Evolutionary conservation across 331 rosid genomes (phyloP), one percentile per base, ranked within the genome.

Genomic region (Pyracantha coccinea): DNA sequence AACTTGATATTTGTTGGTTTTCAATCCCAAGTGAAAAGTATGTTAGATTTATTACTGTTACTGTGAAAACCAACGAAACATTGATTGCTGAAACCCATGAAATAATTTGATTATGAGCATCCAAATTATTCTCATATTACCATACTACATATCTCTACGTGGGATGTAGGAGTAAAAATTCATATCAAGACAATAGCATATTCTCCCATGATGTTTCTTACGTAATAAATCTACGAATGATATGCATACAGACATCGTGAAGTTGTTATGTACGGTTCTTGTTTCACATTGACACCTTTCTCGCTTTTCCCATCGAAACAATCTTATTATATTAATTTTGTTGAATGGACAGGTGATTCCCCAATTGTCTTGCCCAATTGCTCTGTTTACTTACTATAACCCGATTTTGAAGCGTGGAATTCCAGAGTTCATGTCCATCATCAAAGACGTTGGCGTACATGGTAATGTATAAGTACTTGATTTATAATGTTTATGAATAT

Each of bases 351-450:
- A 91, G 99, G 99, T 94, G 75, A 78, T 87, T 83, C 99, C 99
- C 1, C 87, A 88, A 24, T 65, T 94, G 73, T 88, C 97, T 68
- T 88, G 91, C 80, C 99, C 99, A 25, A 72, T 94, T 82, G 93
- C 99, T 44, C 71, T 94, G 66, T 94, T 94, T 75, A 3, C 97
- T 14, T 92, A 94, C 75, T 94, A 94, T 85, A 92, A 94, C 84
- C 96, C 96, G 4, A 94, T 94, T 82, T 88, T 94, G 81, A 94
- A 86, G 90, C 95, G 95, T 44, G 99, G 97, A 45, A 78, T 87
- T 32, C 85, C 33, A 21, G 85, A 75, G 44, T 94, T 94, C 80
- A 92, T 94, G 99, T 73, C 94, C 70, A 85, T 68, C 19, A 35
- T 94, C 31, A 87, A 71, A 80, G 95, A 86, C 35, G 85, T n/a